These are phyloP conservation scores for Solanum sitiens DNA, from an alignment of 257 asterid genomes.

Conservation along the genomic window DNA sequence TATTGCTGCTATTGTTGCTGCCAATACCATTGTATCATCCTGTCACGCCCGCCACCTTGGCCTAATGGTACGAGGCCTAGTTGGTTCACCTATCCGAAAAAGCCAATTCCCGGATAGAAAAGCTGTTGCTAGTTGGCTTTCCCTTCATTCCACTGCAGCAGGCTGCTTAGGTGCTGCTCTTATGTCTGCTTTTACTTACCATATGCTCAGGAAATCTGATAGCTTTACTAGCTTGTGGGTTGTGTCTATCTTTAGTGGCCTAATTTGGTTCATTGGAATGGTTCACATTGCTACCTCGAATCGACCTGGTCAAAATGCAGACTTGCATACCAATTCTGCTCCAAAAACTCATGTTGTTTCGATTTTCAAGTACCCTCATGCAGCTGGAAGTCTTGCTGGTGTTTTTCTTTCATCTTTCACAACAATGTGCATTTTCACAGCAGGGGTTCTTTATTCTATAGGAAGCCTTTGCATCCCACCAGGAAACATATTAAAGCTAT, in stretches of 20 bases:
- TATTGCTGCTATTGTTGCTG: constrained; percentile 53
- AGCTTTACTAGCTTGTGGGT: constrained; percentile 73
- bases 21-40: constrained; percentile 55
- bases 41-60: constrained; percentile 71
- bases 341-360: constrained; percentile 39
- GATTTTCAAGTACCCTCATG: constrained; percentile 69
- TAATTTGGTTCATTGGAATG: constrained; percentile 67
- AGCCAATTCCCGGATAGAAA: constrained; percentile 39
- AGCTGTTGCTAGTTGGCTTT: constrained; percentile 53
- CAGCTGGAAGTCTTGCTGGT: constrained; percentile 70
- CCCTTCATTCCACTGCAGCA: constrained; percentile 63
- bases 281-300: constrained; percentile 37
- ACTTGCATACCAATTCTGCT: constrained; percentile 6
- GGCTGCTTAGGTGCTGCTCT: constrained; percentile 74
- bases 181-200: constrained; percentile 58
- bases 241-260: constrained; percentile 81
- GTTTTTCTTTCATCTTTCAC: constrained; percentile 68
- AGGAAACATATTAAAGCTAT: constrained; percentile 30
- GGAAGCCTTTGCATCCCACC: constrained; percentile 49
- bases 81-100: constrained; percentile 37
- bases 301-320: constrained; percentile 17
- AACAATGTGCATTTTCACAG: constrained; percentile 64
- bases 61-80: constrained; percentile 60
- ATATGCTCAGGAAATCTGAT: constrained; percentile 56
- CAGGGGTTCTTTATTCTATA: constrained; percentile 48